These are phyloP conservation scores for Botrytis deweyae DNA, from an alignment of 2,329 filamentous ascomycete species.

Conservation along the genomic window DNA sequence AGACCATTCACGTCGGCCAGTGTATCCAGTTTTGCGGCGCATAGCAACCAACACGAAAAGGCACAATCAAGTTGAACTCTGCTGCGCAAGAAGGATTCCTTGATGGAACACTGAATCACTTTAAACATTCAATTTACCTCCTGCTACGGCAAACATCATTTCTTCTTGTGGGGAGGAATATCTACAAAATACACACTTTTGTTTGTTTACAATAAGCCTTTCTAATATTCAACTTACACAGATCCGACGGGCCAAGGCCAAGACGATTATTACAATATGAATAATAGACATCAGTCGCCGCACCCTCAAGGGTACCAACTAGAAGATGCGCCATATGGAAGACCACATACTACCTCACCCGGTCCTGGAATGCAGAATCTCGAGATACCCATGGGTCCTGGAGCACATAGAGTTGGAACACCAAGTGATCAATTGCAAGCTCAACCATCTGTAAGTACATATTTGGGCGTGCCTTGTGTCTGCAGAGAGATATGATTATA, in stretches of 20 bases:
- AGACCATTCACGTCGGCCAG: constrained; percentile 7
- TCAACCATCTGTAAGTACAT: constrained; percentile 73
- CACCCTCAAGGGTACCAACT: constrained; percentile 80
- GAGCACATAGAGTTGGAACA: constrained; percentile 52
- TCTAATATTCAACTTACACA: constrained; percentile 31
- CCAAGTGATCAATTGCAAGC: constrained; percentile 76
- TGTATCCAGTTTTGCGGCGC: background rate
- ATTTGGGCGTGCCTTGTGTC: constrained; percentile 5
- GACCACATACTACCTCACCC: constrained; percentile 29
- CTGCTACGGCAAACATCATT: constrained; percentile 31
- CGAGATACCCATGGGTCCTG: constrained; percentile 66
- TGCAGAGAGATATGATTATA: background rate
- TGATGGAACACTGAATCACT: constrained; percentile 1
- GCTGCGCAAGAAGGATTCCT: background rate
- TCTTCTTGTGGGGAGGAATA: constrained; percentile 17
- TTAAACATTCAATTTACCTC: constrained; percentile 15
- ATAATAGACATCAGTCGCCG: constrained; percentile 57
- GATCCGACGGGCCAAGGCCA: constrained; percentile 42
- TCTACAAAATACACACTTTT: constrained; percentile 26
- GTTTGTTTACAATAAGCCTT: constrained; percentile 20
- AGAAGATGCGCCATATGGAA: constrained; percentile 55
- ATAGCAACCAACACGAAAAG: constrained; percentile 1
- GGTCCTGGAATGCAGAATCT: constrained; percentile 50
- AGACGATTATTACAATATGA: constrained; percentile 64
- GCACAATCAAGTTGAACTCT: background rate